Evolutionary conservation across 2,329 filamentous ascomycete genomes (phyloP), one percentile per base, ranked within the genome.

Genomic region (Pseudogymnoascus sp.): DNA sequence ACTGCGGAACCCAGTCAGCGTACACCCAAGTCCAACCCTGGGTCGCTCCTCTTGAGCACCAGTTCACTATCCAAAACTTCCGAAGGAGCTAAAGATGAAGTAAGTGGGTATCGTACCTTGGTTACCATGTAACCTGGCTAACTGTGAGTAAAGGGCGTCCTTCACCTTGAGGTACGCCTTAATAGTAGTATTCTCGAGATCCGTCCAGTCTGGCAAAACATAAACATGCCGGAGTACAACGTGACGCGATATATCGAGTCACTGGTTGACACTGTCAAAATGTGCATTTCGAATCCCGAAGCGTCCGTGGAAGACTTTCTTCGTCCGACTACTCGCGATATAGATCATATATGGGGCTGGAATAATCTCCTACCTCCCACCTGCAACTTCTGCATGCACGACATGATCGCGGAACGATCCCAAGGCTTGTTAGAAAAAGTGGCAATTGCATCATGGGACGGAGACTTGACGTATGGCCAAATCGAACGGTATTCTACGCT

Each of bases 331-430:
- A 5, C 67, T 71, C 71, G 70, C n/a, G 79, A 81, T 62, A 67
- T 80, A 3, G 67, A 75, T 14, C 70, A 77, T 21, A 75, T 82
- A 45, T 82, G 80, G 80, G 68, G 69, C 3, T 80, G 79, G 77
- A 82, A 81, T 52, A 70, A 77, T 28, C 64, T 72, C 2, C 64
- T 81, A 1, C 79, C 79, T 18, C 75, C 77, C 2, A 73, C 74
- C 1, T 72, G 77, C 61, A 70, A 75, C 37, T 75, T 74, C 40
- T 80, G 79, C 67, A 80, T 80, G 73, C 78, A 82, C 64, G 77
- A 79, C 1, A 73, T 80, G 62, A 70, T 82, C 14, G 69, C 75
- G 4, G 70, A 78, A 61, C 76, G 72, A 68, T 74, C 75, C 12
- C 64, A 65, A 41, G 64, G 67, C 9, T 65, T 71, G 12, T 73